Evolutionary conservation across 1,284 basidiomycete species (phyloP).

Genomic region (Phellopilus nigrolimitatus): DNA sequence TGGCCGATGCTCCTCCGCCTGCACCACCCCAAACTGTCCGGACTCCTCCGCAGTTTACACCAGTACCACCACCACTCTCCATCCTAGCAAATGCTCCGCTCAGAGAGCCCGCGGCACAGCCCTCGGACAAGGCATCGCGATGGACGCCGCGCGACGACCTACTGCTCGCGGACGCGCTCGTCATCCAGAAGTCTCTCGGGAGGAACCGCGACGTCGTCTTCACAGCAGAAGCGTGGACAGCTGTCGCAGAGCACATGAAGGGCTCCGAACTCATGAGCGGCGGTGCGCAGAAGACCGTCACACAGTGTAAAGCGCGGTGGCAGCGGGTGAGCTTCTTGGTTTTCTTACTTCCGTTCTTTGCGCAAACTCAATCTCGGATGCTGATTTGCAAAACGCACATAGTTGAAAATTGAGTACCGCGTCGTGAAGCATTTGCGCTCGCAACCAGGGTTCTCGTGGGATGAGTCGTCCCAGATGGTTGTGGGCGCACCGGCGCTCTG

Average conservation of each 20-base stretch:
- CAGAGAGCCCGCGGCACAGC: no score
- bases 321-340: conserved; percentile 13
- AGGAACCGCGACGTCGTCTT: conserved; percentile 7
- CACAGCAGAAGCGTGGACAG: conserved; percentile 14
- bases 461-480: conserved; percentile 9
- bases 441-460: conserved; percentile 17
- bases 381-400: not conserved
- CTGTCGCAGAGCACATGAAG: conserved; percentile 3
- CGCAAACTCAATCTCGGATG: not conserved
- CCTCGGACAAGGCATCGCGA: conserved; percentile 14
- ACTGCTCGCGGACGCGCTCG: conserved; percentile 11
- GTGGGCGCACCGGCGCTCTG: conserved; percentile 2
- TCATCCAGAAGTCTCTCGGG: conserved; percentile 5
- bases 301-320: conserved; percentile 19
- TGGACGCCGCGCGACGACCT: conserved; percentile 18
- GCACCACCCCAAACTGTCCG: no score
- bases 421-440: conserved; percentile 12
- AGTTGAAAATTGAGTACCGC: conserved; percentile 19
- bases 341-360: no score
- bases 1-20: no score
- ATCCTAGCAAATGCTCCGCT: not conserved
- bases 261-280: conserved; percentile 11
- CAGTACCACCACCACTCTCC: no score
- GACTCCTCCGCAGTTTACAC: no score
- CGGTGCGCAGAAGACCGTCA: conserved; percentile 13